Evolutionary conservation across 495 filamentous ascomycete species (phyloP).

Genomic region (Schizothecium vesticola): DNA sequence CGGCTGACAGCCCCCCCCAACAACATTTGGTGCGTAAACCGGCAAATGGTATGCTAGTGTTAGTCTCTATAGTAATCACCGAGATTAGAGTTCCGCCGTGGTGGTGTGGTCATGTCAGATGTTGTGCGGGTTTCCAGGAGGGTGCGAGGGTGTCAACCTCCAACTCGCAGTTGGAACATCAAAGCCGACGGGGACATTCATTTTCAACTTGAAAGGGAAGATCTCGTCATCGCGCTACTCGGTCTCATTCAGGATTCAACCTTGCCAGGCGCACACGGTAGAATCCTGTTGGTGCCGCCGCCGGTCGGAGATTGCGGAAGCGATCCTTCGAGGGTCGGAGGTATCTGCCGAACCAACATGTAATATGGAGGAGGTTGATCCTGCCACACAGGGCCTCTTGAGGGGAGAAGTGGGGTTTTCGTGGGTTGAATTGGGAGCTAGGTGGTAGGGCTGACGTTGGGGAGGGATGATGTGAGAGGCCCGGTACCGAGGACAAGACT

Average conservation of each 20-base stretch:
- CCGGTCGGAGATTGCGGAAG: neutral
- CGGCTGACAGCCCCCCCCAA: neutral
- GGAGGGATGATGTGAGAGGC: neutral
- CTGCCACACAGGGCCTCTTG: neutral
- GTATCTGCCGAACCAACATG: neutral
- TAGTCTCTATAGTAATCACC: neutral
- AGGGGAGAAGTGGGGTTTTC: neutral
- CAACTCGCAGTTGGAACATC: neutral
- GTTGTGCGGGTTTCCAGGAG: neutral
- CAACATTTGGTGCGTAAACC: neutral
- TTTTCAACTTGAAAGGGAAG: neutral
- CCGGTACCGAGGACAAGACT: neutral
- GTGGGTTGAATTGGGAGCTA: neutral
- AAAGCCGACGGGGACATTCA: neutral
- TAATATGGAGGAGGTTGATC: neutral
- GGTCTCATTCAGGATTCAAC: neutral
- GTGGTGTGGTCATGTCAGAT: neutral
- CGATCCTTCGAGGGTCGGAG: neutral
- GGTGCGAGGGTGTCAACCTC: neutral
- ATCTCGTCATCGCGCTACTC: neutral
- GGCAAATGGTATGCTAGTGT: neutral
- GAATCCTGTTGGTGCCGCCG: neutral
- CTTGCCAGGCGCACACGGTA: neutral
- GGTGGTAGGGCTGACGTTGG: neutral
- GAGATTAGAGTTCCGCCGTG: neutral